phyloP scores from a whole-genome alignment of 805 yeast genomes.

The Soucietia sequanensis region DNA sequence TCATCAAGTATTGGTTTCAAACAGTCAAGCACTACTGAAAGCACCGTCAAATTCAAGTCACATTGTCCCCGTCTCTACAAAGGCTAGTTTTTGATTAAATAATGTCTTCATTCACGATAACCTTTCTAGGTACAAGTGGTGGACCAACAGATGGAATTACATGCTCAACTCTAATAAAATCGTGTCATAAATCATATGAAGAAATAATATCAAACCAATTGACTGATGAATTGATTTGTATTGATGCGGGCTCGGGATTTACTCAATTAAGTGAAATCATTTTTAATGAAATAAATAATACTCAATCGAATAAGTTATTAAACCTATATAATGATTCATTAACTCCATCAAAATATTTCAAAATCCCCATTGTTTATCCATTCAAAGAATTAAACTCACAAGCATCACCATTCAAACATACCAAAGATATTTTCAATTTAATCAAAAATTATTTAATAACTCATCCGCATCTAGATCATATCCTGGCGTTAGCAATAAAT shows the following conservation, averaged over 20 bases:
- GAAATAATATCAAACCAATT: slow-evolving; percentile 25
- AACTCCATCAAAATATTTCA: slow-evolving; percentile 20
- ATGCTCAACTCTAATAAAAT: slow-evolving; percentile 67
- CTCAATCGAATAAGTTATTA: slow-evolving; percentile 14
- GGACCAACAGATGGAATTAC: slow-evolving; percentile 78
- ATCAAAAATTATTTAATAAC: slow-evolving; percentile 56
- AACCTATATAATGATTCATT: slow-evolving; percentile 31
- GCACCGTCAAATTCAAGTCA: no score
- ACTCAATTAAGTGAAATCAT: slow-evolving; percentile 49
- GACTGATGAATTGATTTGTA: slow-evolving; percentile 45
- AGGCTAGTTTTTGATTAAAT: no score
- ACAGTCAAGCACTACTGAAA: no score
- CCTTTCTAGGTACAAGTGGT: slow-evolving; percentile 77
- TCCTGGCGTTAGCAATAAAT: slow-evolving; percentile 65
- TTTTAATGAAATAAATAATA: slow-evolving; percentile 15
- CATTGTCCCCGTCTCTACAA: no score
- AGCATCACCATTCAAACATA: slow-evolving; percentile 23
- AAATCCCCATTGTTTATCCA: slow-evolving; percentile 22
- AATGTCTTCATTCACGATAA: slow-evolving; percentile 59
- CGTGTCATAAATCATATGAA: slow-evolving; percentile 42
- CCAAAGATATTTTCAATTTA: slow-evolving; percentile 30
- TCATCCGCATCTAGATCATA: slow-evolving; percentile 85
- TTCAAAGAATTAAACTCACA: slow-evolving; percentile 14
- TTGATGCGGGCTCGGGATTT: slow-evolving; percentile 83
- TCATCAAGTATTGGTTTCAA: no score